phyloP scores from a whole-genome alignment of 2,329 filamentous ascomycete genomes.

The Botrytis aclada region DNA sequence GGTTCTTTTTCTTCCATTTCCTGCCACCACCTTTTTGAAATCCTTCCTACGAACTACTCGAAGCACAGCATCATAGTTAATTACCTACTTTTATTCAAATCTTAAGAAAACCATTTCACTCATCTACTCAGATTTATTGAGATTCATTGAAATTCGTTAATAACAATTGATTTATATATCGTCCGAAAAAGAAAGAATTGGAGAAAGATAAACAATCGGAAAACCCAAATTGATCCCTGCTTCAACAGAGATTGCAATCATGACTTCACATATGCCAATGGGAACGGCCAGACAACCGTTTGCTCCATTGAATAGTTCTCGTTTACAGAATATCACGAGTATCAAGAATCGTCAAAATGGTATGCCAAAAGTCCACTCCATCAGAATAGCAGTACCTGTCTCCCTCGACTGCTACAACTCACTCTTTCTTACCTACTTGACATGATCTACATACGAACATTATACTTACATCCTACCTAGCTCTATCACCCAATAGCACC shows the following conservation, averaged over 20 bases:
- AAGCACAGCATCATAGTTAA: not conserved
- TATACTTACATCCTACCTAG: slow-evolving; percentile 29
- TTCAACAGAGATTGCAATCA: slow-evolving; percentile 18
- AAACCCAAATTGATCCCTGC: not conserved
- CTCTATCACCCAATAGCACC: slow-evolving; percentile 17
- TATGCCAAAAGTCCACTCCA: slow-evolving; percentile 39
- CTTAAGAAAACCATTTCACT: not conserved
- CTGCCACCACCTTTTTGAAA: slow-evolving; percentile 2
- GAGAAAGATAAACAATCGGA: not conserved
- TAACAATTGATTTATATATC: not conserved
- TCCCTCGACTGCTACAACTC: not conserved
- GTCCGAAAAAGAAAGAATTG: not conserved
- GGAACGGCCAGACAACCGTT: slow-evolving; percentile 61
- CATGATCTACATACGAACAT: slow-evolving; percentile 18
- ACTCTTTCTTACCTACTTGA: not conserved
- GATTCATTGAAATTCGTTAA: not conserved
- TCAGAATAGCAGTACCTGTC: not conserved
- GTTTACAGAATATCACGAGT: slow-evolving; percentile 69
- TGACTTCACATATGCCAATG: slow-evolving; percentile 33
- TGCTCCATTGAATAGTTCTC: slow-evolving; percentile 65
- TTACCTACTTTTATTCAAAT: not conserved
- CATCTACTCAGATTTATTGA: too few species aligned
- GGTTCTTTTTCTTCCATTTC: slow-evolving; percentile 1
- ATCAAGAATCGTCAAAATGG: slow-evolving; percentile 76
- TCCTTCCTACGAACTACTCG: not conserved